Evolutionary conservation across 352 stramenopile species (phyloP).

Genomic region (Pythium dissotocum): DNA sequence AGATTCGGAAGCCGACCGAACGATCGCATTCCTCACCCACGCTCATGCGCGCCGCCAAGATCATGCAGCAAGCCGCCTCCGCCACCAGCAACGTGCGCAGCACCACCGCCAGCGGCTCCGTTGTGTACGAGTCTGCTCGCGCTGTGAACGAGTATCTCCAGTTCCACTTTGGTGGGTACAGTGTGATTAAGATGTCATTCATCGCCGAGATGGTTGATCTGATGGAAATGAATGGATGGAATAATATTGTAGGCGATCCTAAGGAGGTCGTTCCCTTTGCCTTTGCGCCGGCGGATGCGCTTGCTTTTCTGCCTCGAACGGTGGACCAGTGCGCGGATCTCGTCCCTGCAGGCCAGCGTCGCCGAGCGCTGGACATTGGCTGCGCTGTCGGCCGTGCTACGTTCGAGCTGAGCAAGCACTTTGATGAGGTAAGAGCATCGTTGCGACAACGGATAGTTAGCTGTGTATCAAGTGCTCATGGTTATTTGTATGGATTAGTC

Average conservation of each 20-base stretch:
- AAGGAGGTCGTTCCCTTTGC: conserved; percentile 66
- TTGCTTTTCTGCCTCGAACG: conserved; percentile 87
- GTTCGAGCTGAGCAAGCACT: conserved; percentile 93
- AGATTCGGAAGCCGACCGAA: conserved; percentile 2
- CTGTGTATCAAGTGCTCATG: neutral
- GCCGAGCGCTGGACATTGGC: conserved; percentile 92
- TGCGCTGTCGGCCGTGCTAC: conserved; percentile 93
- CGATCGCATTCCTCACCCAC: conserved; percentile 6
- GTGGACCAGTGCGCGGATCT: conserved; percentile 72
- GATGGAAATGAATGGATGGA: neutral
- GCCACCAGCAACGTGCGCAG: conserved; percentile 47
- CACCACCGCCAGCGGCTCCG: conserved; percentile 86
- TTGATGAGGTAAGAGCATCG: conserved; percentile 74
- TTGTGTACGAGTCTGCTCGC: conserved; percentile 87
- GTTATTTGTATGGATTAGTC: conserved; percentile 36
- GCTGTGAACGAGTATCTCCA: conserved; percentile 90
- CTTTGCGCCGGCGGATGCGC: conserved; percentile 75
- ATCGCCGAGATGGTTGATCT: neutral
- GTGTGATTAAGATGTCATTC: neutral
- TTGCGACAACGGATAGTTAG: neutral
- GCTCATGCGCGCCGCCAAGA: conserved; percentile 25
- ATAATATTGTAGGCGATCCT: conserved; percentile 43
- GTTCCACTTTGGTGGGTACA: conserved; percentile 83
- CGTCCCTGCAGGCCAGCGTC: conserved; percentile 46
- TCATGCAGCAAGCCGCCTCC: conserved; percentile 24